Percentiles rank a stretch among this genome's conserved stretches.
Evolutionary conservation across 2,329 filamentous ascomycete genomes (phyloP).

Genomic region (Fusarium falciforme): DNA sequence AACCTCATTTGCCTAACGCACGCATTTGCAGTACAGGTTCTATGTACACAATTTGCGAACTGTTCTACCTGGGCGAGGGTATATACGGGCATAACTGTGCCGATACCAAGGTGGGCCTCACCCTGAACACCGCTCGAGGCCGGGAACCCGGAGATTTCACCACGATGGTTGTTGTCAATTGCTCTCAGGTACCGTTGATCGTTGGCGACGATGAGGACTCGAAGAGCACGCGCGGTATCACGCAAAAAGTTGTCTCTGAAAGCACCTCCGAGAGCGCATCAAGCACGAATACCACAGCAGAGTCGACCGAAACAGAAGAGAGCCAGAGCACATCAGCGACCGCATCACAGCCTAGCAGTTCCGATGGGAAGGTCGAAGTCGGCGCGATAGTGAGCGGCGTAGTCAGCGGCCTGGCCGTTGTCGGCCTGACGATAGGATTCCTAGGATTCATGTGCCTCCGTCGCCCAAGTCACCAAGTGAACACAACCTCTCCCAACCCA

Average conservation of each 20-base stretch:
- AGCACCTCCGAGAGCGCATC: no score
- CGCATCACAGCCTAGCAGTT: background rate
- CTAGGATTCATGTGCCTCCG: background rate
- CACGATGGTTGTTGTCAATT: background rate
- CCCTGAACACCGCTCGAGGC: background rate
- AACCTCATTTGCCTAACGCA: background rate
- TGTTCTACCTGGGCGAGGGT: background rate
- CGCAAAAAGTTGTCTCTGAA: no score
- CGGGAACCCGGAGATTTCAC: background rate
- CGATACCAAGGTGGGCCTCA: background rate
- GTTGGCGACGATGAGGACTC: background rate
- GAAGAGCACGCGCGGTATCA: background rate
- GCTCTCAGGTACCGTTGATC: background rate
- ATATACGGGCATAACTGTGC: background rate
- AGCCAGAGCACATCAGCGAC: background rate
- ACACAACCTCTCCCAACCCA: background rate
- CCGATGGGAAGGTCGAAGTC: background rate
- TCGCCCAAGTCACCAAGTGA: background rate
- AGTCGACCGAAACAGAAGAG: background rate
- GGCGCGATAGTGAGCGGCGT: background rate
- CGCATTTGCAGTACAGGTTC: background rate
- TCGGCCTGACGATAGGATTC: background rate
- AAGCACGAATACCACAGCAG: background rate
- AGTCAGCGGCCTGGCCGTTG: background rate
- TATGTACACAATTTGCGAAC: background rate